Evolutionary conservation across 1,284 basidiomycete genomes (phyloP), one percentile per base, ranked within the genome.

Genomic region (Anthracocystis walkeri): DNA sequence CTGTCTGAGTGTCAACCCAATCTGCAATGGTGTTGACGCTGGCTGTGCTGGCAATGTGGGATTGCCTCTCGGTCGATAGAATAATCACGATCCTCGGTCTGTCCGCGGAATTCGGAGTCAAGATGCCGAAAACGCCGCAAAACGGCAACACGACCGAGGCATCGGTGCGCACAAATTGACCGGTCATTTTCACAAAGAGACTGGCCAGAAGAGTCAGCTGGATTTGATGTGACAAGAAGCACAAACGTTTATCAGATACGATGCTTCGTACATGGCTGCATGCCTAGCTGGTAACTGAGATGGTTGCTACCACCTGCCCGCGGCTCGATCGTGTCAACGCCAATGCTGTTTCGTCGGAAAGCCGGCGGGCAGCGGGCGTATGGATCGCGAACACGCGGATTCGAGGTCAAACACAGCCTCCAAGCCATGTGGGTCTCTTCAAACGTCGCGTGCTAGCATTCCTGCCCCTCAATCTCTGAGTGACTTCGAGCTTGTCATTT

Each of bases 211-310:
- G n/a, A 16, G 35, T 14, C 12, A 16, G 35, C 35, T 38, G 14
- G 6, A 38, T 38, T n/a, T 38, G 35, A 16, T 38, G 3, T 38
- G 35, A 38, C 35, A 38, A 38, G 35, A 14, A 38, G 35, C 35
- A 38, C 35, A 38, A 10, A 16, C 18, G 46, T 18, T 48, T 49
- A 33, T 49, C 48, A 49, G 48, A 49, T 31, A 14, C 45, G 14
- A 14, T 25, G 33, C 33, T 7, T 33, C 14, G 35, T 38, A 27
- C 45, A 27, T 46, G 27, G 45, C 21, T 25, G 33, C 7, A 8
- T 33, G 33, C 3, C 23, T 45, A 25, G 44, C 33, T 35, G 33
- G 33, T 14, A 3, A 45, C n/a, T n/a, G n/a, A n/a, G n/a, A 12
- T 25, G 12, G 4, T 45, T 20, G 23, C 25, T 27, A 16, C 27